These are phyloP conservation scores for Hippophae tibetana DNA, from an alignment of 306 rosid species.

Conservation along the genomic window DNA sequence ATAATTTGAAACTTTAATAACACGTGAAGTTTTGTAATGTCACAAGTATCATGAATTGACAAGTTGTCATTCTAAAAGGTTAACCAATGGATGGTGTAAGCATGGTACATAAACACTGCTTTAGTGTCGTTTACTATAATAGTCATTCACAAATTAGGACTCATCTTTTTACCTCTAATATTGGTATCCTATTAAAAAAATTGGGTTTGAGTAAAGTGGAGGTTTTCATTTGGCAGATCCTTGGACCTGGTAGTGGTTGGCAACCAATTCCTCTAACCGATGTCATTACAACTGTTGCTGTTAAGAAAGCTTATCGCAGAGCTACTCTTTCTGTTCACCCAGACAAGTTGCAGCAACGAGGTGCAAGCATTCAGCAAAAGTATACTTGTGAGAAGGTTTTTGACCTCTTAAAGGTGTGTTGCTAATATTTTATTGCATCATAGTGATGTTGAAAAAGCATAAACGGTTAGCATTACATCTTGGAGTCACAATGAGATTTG, in stretches of 20 bases:
- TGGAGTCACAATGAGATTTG: too few relatives aligned
- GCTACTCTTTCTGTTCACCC: slow-evolving; percentile 93
- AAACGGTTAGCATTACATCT: not conserved
- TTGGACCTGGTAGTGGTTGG: slow-evolving; percentile 89
- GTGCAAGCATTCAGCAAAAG: slow-evolving; percentile 87
- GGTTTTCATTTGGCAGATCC: slow-evolving; percentile 46
- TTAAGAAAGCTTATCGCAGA: slow-evolving; percentile 77
- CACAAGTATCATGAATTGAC: too few relatives aligned
- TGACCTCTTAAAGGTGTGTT: slow-evolving; percentile 85
- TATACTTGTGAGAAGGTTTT: slow-evolving; percentile 89
- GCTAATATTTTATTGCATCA: slow-evolving; percentile 1
- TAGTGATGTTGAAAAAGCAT: slow-evolving; percentile 2
- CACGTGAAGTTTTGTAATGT: too few relatives aligned
- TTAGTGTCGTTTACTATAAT: too few relatives aligned
- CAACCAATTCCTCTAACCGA: slow-evolving; percentile 79
- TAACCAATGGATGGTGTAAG: too few relatives aligned
- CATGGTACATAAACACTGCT: too few relatives aligned
- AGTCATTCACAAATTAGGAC: too few relatives aligned
- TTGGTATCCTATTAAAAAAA: not conserved
- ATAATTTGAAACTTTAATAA: too few relatives aligned
- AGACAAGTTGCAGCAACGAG: slow-evolving; percentile 92
- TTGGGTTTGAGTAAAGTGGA: slow-evolving; percentile 7
- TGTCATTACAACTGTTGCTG: slow-evolving; percentile 43
- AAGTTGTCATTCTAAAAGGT: too few relatives aligned
- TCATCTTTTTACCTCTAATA: too few relatives aligned